phyloP scores from a whole-genome alignment of 768 basidiomycete genomes.

The Leccinellum rugosiceps region DNA sequence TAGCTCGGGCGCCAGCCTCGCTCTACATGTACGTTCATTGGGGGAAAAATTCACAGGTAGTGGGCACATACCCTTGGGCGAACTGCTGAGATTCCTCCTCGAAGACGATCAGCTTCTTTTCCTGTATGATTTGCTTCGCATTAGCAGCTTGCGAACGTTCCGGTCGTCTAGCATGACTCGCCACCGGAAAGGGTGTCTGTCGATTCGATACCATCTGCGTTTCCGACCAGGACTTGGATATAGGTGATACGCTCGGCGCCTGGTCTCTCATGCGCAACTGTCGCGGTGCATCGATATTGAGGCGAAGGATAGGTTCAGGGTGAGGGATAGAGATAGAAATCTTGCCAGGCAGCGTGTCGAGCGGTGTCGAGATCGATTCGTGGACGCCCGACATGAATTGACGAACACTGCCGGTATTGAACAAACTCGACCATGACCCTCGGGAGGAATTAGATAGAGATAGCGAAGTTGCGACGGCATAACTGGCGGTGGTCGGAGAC shows the following conservation, averaged over 20 bases:
- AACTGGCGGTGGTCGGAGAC: slow-evolving; percentile 40
- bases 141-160: slow-evolving; percentile 42
- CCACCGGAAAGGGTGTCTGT: slow-evolving; percentile 42
- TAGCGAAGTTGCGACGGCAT: slow-evolving; percentile 38
- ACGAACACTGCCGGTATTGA: slow-evolving; percentile 62
- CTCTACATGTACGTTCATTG: slow-evolving; percentile 5
- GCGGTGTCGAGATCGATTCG: slow-evolving; percentile 44
- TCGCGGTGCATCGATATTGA: slow-evolving; percentile 29
- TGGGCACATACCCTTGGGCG: slow-evolving; percentile 8
- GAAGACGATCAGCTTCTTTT: slow-evolving; percentile 39
- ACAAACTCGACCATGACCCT: slow-evolving; percentile 80
- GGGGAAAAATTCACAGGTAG: neutral
- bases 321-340: slow-evolving; percentile 25
- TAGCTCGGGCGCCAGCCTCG: slow-evolving; percentile 18
- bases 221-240: slow-evolving; percentile 62
- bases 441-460: slow-evolving; percentile 61
- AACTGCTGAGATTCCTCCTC: slow-evolving; percentile 24
- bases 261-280: slow-evolving; percentile 29
- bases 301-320: slow-evolving; percentile 18
- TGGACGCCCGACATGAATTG: slow-evolving; percentile 66
- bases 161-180: slow-evolving; percentile 37
- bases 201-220: slow-evolving; percentile 29
- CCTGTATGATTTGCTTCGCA: slow-evolving; percentile 27
- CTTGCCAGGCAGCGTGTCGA: slow-evolving; percentile 23
- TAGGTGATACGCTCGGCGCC: slow-evolving; percentile 25